Evolutionary conservation across 2,329 filamentous ascomycete species (phyloP).

Genomic region (Penicillium sp.): DNA sequence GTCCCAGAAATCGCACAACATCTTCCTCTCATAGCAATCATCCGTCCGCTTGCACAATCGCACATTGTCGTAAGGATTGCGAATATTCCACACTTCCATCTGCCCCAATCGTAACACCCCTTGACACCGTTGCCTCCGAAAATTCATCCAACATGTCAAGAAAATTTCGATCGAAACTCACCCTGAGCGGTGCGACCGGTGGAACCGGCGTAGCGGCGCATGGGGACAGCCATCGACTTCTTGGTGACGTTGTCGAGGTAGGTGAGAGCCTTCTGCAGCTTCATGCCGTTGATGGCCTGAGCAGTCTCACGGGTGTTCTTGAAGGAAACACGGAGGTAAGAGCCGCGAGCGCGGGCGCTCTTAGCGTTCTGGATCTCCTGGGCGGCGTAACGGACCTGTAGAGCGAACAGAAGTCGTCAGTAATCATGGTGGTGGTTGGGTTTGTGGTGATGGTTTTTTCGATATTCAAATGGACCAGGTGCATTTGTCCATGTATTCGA

Average conservation of each 20-base stretch:
- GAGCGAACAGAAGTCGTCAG: slow-evolving; percentile 30
- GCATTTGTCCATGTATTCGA: slow-evolving; percentile 7
- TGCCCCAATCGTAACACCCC: neutral
- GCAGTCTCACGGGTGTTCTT: slow-evolving; percentile 99
- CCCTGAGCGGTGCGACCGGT: slow-evolving; percentile 97
- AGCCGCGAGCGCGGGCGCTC: slow-evolving; percentile 96
- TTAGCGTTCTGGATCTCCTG: slow-evolving; percentile 83
- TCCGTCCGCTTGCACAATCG: neutral
- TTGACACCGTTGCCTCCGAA: slow-evolving; percentile 11
- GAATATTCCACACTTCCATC: neutral
- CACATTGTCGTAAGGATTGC: slow-evolving; percentile 6
- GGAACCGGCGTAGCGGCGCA: slow-evolving; percentile 95
- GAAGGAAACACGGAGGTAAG: slow-evolving; percentile 98
- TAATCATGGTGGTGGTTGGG: slow-evolving; percentile 21
- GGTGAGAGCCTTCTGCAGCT: slow-evolving; percentile 87
- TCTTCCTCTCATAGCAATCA: neutral
- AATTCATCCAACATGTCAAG: slow-evolving; percentile 12
- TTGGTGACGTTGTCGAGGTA: slow-evolving; percentile 98
- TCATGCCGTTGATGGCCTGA: slow-evolving; percentile 99
- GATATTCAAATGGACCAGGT: slow-evolving; percentile 5
- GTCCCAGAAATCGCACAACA: slow-evolving; percentile 7
- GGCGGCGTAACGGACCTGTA: slow-evolving; percentile 92
- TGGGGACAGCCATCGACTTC: slow-evolving; percentile 96
- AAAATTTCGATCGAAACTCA: slow-evolving; percentile 58
- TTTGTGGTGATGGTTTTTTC: slow-evolving; percentile 8